Percentiles rank a stretch among this genome's conserved stretches.
phyloP scores from a whole-genome alignment of 805 yeast genomes.

The Scheffersomyces ergatensis region DNA sequence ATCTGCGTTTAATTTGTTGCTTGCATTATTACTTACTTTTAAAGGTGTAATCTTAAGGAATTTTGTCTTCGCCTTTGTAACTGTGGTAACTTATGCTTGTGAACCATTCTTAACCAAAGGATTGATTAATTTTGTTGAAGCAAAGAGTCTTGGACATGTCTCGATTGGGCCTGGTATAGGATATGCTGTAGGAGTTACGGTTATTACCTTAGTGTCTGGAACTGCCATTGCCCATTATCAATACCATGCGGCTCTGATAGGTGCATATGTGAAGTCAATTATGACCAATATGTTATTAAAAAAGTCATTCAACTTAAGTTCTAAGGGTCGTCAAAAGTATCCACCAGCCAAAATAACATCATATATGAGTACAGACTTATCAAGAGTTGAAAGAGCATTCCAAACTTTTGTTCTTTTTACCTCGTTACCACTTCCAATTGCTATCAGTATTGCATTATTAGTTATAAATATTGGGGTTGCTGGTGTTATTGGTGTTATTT shows the following conservation, averaged over 20 bases:
- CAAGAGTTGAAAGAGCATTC: slow-evolving; percentile 70
- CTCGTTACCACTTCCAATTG: slow-evolving; percentile 59
- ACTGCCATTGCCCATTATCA: slow-evolving; percentile 53
- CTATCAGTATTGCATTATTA: slow-evolving; percentile 59
- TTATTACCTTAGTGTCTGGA: slow-evolving; percentile 11
- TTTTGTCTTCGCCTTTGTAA: slow-evolving; percentile 9
- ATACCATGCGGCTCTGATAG: slow-evolving; percentile 53
- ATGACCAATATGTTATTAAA: slow-evolving; percentile 65
- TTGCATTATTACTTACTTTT: slow-evolving; percentile 22
- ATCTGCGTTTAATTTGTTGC: slow-evolving; percentile 14
- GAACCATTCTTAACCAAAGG: slow-evolving; percentile 25
- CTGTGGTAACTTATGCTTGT: slow-evolving; percentile 4
- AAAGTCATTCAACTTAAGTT: slow-evolving; percentile 60
- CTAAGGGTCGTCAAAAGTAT: slow-evolving; percentile 51
- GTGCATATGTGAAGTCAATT: slow-evolving; percentile 64
- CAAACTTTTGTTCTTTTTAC: slow-evolving; percentile 58
- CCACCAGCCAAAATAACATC: slow-evolving; percentile 70
- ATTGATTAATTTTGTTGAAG: slow-evolving; percentile 29
- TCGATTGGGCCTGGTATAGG: slow-evolving; percentile 28
- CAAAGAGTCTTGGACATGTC: slow-evolving; percentile 13
- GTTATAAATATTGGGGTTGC: slow-evolving; percentile 65
- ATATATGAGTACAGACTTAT: slow-evolving; percentile 70
- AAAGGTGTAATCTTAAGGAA: slow-evolving; percentile 13
- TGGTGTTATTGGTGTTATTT: slow-evolving; percentile 60
- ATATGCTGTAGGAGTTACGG: slow-evolving; percentile 28